These are phyloP conservation scores for Fusarium liriodendri DNA, from an alignment of 2,329 filamentous ascomycete species.

Conservation along the genomic window DNA sequence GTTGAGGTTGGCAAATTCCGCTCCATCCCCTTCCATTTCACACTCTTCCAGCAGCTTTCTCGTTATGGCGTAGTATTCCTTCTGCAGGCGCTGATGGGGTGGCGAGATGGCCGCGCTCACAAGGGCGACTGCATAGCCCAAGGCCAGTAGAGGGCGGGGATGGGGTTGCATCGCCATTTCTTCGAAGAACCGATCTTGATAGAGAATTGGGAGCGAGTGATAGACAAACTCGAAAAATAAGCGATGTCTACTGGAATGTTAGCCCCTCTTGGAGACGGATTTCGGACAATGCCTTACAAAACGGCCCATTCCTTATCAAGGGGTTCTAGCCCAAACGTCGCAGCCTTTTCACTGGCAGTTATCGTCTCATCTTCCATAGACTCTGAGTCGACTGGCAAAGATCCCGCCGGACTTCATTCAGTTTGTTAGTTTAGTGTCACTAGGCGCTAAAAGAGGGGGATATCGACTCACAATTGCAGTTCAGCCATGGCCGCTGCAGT, in stretches of 20 bases:
- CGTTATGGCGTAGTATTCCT: neutral
- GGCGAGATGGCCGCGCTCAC: neutral
- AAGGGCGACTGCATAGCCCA: neutral
- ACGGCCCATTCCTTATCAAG: neutral
- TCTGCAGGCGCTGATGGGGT: neutral
- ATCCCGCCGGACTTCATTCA: neutral
- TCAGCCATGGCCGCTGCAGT: neutral
- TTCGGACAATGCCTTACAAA: neutral
- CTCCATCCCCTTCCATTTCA: neutral
- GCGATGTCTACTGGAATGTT: neutral
- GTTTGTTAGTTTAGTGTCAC: neutral
- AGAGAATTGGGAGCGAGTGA: neutral
- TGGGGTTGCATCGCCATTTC: neutral
- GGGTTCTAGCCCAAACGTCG: neutral
- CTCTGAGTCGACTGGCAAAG: accelerated
- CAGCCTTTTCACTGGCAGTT: neutral
- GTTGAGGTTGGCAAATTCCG: neutral
- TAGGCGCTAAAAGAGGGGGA: neutral
- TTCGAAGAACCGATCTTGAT: neutral
- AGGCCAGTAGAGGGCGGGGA: neutral
- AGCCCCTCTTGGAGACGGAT: accelerated
- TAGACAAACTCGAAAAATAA: neutral
- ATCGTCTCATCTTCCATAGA: neutral
- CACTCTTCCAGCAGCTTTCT: neutral
- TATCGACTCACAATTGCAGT: neutral